These are phyloP conservation scores for Fagus crenata DNA, from an alignment of 306 rosid species.

Conservation along the genomic window DNA sequence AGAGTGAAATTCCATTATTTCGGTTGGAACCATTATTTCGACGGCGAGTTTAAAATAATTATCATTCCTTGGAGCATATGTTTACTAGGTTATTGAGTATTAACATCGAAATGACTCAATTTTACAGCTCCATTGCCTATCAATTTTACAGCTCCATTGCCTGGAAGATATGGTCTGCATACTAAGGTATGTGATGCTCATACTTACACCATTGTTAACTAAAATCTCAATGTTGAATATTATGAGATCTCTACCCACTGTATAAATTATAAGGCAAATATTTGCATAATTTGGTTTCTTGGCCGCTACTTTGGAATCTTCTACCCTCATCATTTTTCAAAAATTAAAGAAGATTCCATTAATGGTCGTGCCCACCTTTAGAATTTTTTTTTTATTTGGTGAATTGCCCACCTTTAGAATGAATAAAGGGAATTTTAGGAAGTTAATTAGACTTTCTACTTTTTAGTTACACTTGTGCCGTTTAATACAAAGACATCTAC, in stretches of 20 bases:
- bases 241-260: background rate
- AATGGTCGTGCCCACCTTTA: too few relatives aligned
- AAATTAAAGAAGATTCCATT: too few relatives aligned
- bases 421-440: too few relatives aligned
- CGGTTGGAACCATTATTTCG: slow-evolving; percentile 80
- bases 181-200: slow-evolving; percentile 42
- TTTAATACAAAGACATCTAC: too few relatives aligned
- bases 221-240: background rate
- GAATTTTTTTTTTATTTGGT: too few relatives aligned
- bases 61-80: slow-evolving; percentile 64
- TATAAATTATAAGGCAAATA: background rate
- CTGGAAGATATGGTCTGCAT: slow-evolving; percentile 28
- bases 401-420: too few relatives aligned
- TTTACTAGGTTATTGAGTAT: slow-evolving; percentile 21
- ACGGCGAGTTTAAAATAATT: slow-evolving; percentile 62
- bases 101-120: slow-evolving; percentile 22
- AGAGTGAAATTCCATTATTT: slow-evolving; percentile 67
- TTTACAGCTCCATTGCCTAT: slow-evolving; percentile 35
- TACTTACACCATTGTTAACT: slow-evolving; percentile 13
- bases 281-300: slow-evolving; percentile 25
- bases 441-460: too few relatives aligned
- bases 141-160: slow-evolving; percentile 31
- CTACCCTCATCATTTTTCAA: too few relatives aligned
- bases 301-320: background rate
- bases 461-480: too few relatives aligned